Evolutionary conservation across 2,329 filamentous ascomycete genomes (phyloP), one percentile per base, ranked within the genome.

Genomic region (Monosporascus sp.): DNA sequence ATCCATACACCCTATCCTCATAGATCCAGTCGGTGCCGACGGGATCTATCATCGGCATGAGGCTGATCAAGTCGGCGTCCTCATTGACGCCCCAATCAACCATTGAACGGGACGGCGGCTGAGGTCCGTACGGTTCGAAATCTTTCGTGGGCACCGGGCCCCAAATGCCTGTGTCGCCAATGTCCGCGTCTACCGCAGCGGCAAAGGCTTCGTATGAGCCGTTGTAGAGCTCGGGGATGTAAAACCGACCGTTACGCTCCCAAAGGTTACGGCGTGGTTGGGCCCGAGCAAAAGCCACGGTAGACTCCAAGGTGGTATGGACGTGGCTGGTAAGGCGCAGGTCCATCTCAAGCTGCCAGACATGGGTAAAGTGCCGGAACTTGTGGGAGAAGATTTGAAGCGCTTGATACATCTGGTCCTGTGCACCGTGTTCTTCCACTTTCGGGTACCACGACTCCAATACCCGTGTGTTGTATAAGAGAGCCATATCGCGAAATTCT

Each of bases 191-290:
- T 5, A 61, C 55, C n/a, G 27, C 43, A 8, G 9, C 46, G 6
- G 50, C 45, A 9, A 78, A 81, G 66, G 90, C 90, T 62, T 89
- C 82, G 47, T 86, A 81, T 81, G 84, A 90, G 19, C 74, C 73
- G 24, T 84, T 84, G 62, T 90, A 86, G 40, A 84, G 76, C 0
- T 74, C 71, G 0, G 88, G 88, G 9, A 90, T 81, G 66, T 90
- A 91, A 72, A 90, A 91, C 55, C 86, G 83, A 7, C 83, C 78
- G 51, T 83, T 87, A 50, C 87, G 82, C 67, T 91, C 88, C 88
- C 88, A 91, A 2, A 90, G 73, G 17, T 83, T 81, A 52, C 82
- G 81, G 19, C 87, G 82, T 1, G 84, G 81, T 66, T 91, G 87
- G 37, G 80, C 66, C 53, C 77, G 78, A 1, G 85, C 81, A 81